Percentiles rank a stretch among this genome's conserved stretches.
phyloP scores from a whole-genome alignment of 1,284 basidiomycete species.

The Lentinula novae-zelandiae region DNA sequence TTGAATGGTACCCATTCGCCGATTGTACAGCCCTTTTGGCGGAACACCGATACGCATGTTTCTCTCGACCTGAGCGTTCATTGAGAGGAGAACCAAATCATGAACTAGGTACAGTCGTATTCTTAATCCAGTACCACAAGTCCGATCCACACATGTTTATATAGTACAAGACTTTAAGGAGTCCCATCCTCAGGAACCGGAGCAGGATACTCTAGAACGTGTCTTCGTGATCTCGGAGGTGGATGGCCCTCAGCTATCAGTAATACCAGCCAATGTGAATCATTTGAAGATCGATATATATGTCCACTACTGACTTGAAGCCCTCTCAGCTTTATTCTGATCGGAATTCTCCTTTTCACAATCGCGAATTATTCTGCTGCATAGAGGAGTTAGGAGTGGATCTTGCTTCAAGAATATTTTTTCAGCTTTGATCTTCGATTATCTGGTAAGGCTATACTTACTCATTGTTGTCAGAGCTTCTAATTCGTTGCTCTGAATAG shows the following conservation, averaged over 20 bases:
- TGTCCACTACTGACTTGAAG: not conserved
- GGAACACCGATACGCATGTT: conserved; percentile 62
- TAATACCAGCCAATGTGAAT: conserved; percentile 14
- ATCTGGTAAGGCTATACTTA: not conserved
- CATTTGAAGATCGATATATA: not conserved
- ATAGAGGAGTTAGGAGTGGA: conserved; percentile 37
- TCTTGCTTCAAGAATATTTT: conserved; percentile 33
- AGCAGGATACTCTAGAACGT: conserved; percentile 16
- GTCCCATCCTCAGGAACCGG: conserved; percentile 8
- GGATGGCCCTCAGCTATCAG: conserved; percentile 15
- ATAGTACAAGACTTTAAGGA: conserved; percentile 13
- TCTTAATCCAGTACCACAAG: not conserved
- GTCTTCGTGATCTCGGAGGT: conserved; percentile 18
- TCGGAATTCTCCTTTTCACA: conserved; percentile 23
- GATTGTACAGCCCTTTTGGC: conserved; percentile 61
- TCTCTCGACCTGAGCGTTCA: conserved; percentile 60
- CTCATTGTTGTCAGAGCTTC: not conserved
- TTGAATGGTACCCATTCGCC: conserved; percentile 70
- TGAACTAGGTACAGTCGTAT: conserved; percentile 10
- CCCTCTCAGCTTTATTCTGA: conserved; percentile 19
- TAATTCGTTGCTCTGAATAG: too few species aligned
- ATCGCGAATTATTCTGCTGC: conserved; percentile 28
- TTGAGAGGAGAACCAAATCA: conserved; percentile 25
- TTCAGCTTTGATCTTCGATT: conserved; percentile 14
- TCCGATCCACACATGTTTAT: conserved; percentile 3